Evolutionary conservation across 1,139 yeast species (phyloP).

Genomic region (Yamadazyma dushanensis): DNA sequence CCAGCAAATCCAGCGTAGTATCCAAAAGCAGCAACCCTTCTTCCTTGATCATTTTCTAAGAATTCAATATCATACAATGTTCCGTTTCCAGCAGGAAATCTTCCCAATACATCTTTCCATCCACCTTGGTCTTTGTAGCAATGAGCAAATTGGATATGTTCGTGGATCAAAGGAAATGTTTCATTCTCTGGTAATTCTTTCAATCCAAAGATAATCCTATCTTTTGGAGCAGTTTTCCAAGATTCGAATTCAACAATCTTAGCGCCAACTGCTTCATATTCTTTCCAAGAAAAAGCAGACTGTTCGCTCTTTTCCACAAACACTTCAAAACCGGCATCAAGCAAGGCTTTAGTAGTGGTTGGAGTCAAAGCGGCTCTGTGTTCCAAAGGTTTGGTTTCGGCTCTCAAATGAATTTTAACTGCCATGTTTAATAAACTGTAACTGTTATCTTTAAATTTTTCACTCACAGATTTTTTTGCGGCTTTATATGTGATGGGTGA

Average conservation of each 20-base stretch:
- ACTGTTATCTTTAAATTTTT: neutral
- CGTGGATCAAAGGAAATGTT: constrained; percentile 87
- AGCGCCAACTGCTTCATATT: constrained; percentile 81
- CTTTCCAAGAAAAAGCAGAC: constrained; percentile 73
- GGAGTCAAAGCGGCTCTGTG: constrained; percentile 98
- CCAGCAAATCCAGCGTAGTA: constrained; percentile 99
- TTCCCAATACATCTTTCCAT: constrained; percentile 84
- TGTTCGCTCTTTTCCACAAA: constrained; percentile 86
- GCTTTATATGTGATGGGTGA: neutral
- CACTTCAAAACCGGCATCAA: constrained; percentile 86
- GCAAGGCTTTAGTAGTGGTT: constrained; percentile 75
- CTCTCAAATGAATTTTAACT: constrained; percentile 68
- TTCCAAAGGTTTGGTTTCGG: constrained; percentile 95
- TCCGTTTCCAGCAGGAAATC: constrained; percentile 93
- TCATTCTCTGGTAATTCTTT: constrained; percentile 85
- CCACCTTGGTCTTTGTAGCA: constrained; percentile 98
- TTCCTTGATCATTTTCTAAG: constrained; percentile 88
- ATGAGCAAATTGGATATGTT: constrained; percentile 97
- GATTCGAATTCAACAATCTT: constrained; percentile 88
- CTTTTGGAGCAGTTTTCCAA: constrained; percentile 88
- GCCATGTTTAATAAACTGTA: constrained; percentile 4
- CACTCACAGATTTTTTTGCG: neutral
- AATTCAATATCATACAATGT: constrained; percentile 90
- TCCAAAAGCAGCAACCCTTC: constrained; percentile 99
- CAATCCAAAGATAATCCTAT: constrained; percentile 86